phyloP scores from a whole-genome alignment of 305 asterid species.

The Solanum hybrid region DNA sequence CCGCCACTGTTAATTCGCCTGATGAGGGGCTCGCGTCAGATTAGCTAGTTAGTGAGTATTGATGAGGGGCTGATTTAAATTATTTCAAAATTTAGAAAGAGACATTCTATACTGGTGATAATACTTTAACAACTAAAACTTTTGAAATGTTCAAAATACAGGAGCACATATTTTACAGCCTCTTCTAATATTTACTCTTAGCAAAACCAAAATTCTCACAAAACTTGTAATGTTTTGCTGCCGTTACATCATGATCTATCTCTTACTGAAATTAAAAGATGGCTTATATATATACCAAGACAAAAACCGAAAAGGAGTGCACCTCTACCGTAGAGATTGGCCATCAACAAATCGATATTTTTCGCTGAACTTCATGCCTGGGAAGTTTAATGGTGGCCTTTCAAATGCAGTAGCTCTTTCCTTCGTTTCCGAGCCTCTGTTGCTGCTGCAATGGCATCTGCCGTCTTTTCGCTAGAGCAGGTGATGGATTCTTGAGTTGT shows the following conservation, averaged over 20 bases:
- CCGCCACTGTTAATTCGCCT: neutral
- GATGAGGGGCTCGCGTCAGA: neutral
- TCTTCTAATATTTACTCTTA: neutral
- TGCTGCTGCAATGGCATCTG: slow-evolving; percentile 23
- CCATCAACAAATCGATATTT: neutral
- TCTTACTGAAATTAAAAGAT: neutral
- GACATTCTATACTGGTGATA: neutral
- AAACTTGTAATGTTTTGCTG: neutral
- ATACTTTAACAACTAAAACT: neutral
- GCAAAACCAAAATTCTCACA: neutral
- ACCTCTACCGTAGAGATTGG: neutral
- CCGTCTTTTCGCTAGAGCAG: neutral
- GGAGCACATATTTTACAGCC: neutral
- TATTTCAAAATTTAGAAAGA: neutral
- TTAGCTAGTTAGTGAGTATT: neutral
- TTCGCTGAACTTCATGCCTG: neutral
- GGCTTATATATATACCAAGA: neutral
- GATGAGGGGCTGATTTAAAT: neutral
- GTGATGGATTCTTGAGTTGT: neutral
- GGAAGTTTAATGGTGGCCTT: slow-evolving; percentile 1
- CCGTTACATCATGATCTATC: neutral
- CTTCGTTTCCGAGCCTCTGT: slow-evolving; percentile 58
- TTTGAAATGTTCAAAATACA: neutral
- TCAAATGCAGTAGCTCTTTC: slow-evolving; percentile 54
- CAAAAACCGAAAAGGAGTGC: neutral